Conservation (phyloP, 2,329 filamentous ascomycete species). For the Arthrobotrys entomopaga region DNA sequence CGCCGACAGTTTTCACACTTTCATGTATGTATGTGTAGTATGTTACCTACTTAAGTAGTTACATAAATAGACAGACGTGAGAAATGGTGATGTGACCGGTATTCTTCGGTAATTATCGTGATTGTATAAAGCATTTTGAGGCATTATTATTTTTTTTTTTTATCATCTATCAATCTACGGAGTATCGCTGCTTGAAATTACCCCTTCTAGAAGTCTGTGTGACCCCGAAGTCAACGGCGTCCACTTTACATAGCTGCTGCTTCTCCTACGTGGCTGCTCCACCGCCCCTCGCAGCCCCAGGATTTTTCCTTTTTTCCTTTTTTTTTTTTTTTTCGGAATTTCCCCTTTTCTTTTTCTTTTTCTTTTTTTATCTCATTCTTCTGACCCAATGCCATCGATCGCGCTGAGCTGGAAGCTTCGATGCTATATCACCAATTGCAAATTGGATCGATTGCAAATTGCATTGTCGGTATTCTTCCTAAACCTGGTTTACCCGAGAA, state of each 20-base stretch:
- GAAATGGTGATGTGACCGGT: slow-evolving; percentile 1
- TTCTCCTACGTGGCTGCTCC: slow-evolving; percentile 52
- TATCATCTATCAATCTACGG: slow-evolving; percentile 2
- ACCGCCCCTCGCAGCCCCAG: slow-evolving; percentile 39
- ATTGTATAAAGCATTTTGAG: slow-evolving; percentile 10
- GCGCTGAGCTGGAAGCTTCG: slow-evolving; percentile 2
- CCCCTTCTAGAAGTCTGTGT: slow-evolving; percentile 47
- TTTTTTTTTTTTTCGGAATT: not conserved
- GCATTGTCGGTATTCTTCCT: slow-evolving; percentile 14
- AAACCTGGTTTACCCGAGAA: slow-evolving; percentile 7
- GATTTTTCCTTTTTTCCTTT: not conserved
- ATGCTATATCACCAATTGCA: not conserved
- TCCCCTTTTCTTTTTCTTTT: not conserved
- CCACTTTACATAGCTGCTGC: slow-evolving; percentile 16
- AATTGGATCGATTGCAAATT: slow-evolving; percentile 12
- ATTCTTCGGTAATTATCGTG: not conserved
- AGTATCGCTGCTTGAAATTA: slow-evolving; percentile 36
- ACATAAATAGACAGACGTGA: not conserved
- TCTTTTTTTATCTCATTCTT: not conserved
- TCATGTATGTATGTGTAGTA: too few relatives aligned
- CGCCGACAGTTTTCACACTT: not conserved
- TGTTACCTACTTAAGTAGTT: too few relatives aligned
- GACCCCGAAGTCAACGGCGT: slow-evolving; percentile 31
- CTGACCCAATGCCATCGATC: slow-evolving; percentile 12
- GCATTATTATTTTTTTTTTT: too few relatives aligned